Evolutionary conservation across 352 stramenopile species (phyloP), one percentile per base, ranked within the genome.

Genomic region (Plasmopara viticola): DNA sequence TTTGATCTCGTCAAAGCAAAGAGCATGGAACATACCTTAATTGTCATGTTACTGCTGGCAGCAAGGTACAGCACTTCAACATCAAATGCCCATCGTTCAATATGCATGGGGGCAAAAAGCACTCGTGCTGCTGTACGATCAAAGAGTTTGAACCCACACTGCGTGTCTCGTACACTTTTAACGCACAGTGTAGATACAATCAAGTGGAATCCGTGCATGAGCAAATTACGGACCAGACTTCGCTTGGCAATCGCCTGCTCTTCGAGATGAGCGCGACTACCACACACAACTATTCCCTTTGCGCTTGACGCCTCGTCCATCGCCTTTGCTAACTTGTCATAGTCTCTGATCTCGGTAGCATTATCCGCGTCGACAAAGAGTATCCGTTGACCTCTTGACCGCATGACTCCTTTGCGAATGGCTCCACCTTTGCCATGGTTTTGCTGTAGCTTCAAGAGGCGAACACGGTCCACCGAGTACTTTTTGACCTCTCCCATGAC

Each of bases 71-170:
- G 66, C 53, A 98, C 48, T 54, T 98, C 92, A n/a, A 97, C 87
- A 60, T 98, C 92, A 63, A 98, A 98, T 15, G 87, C 88, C 92
- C 92, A 98, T 35, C 92, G 84, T 52, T 97, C 81, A 15, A 97
- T 88, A 72, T 97, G 92, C 71, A 97, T 76, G n/a, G 86, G 81
- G 39, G 79, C 58, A 64, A 97, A 98, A 10, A 97, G 54, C 14
- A 90, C 58, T 8, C 71, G 72, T 9, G 87, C 88, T 4, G 87
- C 83, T 35, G 68, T 70, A 42, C 89, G 81, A 47, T 95, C 87
- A 54, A 98, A 96, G 13, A 98, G 75, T 63, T 98, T 98, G 64
- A 98, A 98, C 15, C 92, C 92, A 58, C 92, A 98, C 67, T 97
- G 90, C 17, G 92, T 98, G 58, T 98, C 92, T 39, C 86, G 79